A percentile compares a stretch with the other conserved stretches of the same genome.
phyloP scores from a whole-genome alignment of 208 protist genomes.

The Trypanosoma avium region DNA sequence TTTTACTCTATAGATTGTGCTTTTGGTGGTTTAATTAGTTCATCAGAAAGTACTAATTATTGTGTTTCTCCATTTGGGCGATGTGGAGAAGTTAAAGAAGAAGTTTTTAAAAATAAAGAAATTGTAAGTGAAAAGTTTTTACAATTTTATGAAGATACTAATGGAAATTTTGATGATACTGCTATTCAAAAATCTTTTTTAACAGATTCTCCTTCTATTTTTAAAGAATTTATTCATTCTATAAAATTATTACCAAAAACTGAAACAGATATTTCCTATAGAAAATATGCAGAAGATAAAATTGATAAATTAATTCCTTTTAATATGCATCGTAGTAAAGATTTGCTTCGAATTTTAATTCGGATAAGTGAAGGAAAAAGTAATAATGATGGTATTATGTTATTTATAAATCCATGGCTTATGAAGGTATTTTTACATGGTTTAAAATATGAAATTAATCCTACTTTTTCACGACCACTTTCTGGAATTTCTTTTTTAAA shows the following conservation, averaged over 20 bases:
- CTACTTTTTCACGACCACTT: slow-evolving; percentile 6
- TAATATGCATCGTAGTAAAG: not conserved
- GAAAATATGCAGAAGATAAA: not conserved
- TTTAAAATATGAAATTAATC: slow-evolving; percentile 4
- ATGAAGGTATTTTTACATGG: slow-evolving; percentile 11
- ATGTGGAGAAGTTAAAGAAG: slow-evolving; percentile 41
- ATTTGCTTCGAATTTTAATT: slow-evolving; percentile 10
- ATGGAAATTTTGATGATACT: slow-evolving; percentile 22
- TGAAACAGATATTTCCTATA: slow-evolving; percentile 1
- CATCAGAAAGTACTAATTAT: slow-evolving; percentile 24
- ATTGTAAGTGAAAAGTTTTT: slow-evolving; percentile 38
- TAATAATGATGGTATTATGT: not conserved
- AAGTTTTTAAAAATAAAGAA: slow-evolving; percentile 30
- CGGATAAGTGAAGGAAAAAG: not conserved
- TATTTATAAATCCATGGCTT: slow-evolving; percentile 25
- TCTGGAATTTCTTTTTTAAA: not conserved
- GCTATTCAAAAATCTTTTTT: slow-evolving; percentile 20
- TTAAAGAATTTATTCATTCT: not conserved
- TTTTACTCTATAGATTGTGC: slow-evolving; percentile 64
- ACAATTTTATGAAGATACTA: slow-evolving; percentile 32
- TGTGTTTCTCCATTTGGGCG: slow-evolving; percentile 78
- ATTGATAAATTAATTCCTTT: slow-evolving; percentile 9
- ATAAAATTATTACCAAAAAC: not conserved
- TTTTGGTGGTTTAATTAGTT: slow-evolving; percentile 55
- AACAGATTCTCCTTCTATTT: not conserved